Evolutionary conservation across 2,329 filamentous ascomycete genomes (phyloP).

Genomic region (Aspergillus sp.): DNA sequence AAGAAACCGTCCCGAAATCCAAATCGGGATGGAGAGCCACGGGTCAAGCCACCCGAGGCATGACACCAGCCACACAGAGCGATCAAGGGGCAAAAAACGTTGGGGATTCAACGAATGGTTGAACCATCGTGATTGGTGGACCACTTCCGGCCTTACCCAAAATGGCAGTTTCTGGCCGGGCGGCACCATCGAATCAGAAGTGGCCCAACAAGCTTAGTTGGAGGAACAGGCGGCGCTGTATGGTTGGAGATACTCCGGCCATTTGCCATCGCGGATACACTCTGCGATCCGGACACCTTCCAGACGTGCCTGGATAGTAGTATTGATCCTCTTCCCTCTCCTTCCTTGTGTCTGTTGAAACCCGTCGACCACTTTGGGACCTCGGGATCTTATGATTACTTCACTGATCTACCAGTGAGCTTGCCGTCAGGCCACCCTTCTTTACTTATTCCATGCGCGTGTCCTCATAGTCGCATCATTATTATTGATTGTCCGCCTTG

Average conservation of each 20-base stretch:
- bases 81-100: conserved; percentile 29
- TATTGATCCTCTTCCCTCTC: neutral
- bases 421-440: conserved; percentile 17
- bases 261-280: neutral
- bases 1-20: neutral
- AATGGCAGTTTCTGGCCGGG: conserved; percentile 11
- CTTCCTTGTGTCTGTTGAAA: conserved; percentile 3
- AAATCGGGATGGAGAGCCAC: conserved; percentile 2
- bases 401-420: conserved; percentile 2
- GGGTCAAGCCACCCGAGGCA: neutral
- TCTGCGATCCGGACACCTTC: neutral
- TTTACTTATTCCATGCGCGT: neutral
- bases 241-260: conserved; percentile 12
- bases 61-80: conserved; percentile 9
- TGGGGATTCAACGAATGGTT: conserved; percentile 36
- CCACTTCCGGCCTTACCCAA: conserved; percentile 7
- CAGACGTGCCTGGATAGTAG: neutral
- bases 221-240: conserved; percentile 1
- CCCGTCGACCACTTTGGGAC: conserved; percentile 9
- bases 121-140: conserved; percentile 13
- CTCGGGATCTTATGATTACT: conserved; percentile 35
- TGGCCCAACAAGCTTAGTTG: conserved; percentile 22
- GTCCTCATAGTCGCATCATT: conserved; percentile 7
- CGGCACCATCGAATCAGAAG: conserved; percentile 17
- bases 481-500: conserved; percentile 16